Percentiles rank a stretch among this genome's conserved stretches.
Evolutionary conservation across 352 stramenopile genomes (phyloP).

Genomic region (Ochromonadaceae sp.): DNA sequence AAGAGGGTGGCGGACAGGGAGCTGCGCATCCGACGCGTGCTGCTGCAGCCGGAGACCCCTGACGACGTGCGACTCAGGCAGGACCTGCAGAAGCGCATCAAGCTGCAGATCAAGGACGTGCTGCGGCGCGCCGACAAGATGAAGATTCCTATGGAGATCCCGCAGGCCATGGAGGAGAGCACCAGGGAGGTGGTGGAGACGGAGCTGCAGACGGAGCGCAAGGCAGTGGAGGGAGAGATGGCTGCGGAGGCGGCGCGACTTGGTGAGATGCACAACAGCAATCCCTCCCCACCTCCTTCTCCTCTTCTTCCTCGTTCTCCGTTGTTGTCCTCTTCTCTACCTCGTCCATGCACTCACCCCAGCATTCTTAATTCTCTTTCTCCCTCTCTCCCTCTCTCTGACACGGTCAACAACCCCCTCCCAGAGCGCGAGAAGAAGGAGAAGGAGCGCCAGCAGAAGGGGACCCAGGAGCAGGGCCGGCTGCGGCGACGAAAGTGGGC

Average conservation of each 20-base stretch:
- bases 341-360: no score
- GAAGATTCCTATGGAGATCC: slow-evolving; percentile 18
- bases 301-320: no score
- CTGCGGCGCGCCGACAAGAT: neutral
- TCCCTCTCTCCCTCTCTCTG: no score
- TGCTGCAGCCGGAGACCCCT: neutral
- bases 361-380: no score
- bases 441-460: neutral
- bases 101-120: slow-evolving; percentile 12
- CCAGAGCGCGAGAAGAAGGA: neutral
- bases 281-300: no score
- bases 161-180: neutral
- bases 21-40: neutral
- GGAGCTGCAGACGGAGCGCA: neutral
- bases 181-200: slow-evolving; percentile 1
- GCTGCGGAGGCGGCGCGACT: neutral
- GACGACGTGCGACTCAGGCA: neutral
- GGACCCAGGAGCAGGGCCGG: neutral
- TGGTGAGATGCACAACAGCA: no score
- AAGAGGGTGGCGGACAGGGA: neutral
- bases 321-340: no score
- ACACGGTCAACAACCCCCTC: no score
- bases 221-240: neutral
- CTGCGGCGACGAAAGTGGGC: neutral
- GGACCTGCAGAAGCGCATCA: slow-evolving; percentile 8